These are phyloP conservation scores for Flaveria robusta DNA, from an alignment of 129 eudicot species.

Conservation along the genomic window DNA sequence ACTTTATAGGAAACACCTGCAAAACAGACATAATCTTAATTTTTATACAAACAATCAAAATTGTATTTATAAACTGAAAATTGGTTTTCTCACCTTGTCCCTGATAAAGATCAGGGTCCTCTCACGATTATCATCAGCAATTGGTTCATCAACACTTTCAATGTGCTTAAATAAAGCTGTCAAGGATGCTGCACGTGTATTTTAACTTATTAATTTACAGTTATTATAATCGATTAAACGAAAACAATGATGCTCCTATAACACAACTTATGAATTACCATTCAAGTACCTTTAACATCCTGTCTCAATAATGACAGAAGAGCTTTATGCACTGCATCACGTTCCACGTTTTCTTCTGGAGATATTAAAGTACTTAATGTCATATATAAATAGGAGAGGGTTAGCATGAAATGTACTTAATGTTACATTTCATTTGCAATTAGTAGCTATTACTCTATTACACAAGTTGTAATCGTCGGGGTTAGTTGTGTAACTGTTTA, in stretches of 20 bases:
- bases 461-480: no score
- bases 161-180: conserved; percentile 90
- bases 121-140: conserved; percentile 87
- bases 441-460: no score
- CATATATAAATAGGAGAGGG: background rate
- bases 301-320: conserved; percentile 88
- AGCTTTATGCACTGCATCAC: conserved; percentile 96
- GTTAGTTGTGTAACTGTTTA: no score
- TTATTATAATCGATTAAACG: background rate
- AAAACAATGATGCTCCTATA: background rate
- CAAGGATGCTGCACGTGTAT: conserved; percentile 67
- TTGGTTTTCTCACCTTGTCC: conserved; percentile 65
- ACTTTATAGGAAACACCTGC: conserved; percentile 88
- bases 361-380: conserved; percentile 25
- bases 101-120: conserved; percentile 77
- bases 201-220: conserved; percentile 3
- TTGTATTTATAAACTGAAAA: background rate
- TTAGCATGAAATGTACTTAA: background rate
- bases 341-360: conserved; percentile 94
- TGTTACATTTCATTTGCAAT: no score
- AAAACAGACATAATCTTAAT: conserved; percentile 10
- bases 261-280: background rate
- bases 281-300: conserved; percentile 74
- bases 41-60: background rate
- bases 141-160: conserved; percentile 83